Conservation (phyloP, 441 rosid genomes). For the Erodium texanum region DNA sequence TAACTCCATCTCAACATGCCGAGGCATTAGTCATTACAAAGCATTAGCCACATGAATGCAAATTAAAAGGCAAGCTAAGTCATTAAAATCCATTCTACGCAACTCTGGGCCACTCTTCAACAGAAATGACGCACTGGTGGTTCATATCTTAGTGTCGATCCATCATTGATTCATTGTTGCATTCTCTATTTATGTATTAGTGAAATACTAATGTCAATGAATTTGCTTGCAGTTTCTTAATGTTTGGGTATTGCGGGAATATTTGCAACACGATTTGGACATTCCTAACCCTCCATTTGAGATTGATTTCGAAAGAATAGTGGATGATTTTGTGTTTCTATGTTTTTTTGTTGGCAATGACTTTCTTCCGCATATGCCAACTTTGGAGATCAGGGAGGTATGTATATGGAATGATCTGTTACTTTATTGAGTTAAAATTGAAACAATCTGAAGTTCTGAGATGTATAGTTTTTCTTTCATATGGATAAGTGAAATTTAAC, state of each 20-base stretch:
- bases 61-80: no score
- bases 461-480: neutral
- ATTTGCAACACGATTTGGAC: slow-evolving; percentile 77
- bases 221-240: slow-evolving; percentile 60
- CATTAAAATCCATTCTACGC: no score
- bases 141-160: slow-evolving; percentile 1
- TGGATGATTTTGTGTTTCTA: slow-evolving; percentile 91
- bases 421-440: neutral
- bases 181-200: neutral
- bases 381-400: slow-evolving; percentile 96
- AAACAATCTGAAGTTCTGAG: neutral
- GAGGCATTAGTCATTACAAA: no score
- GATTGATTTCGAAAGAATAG: slow-evolving; percentile 72
- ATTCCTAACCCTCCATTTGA: slow-evolving; percentile 71
- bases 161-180: neutral
- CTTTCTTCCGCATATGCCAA: slow-evolving; percentile 98
- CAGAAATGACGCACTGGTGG: neutral
- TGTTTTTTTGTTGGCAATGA: slow-evolving; percentile 99
- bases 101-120: neutral
- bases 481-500: neutral
- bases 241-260: slow-evolving; percentile 89
- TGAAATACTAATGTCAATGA: neutral
- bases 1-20: no score
- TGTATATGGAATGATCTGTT: slow-evolving; percentile 12
- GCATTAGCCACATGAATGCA: no score